Evolutionary conservation across 257 asterid genomes (phyloP).

Genomic region (Orobanche coerulescens): DNA sequence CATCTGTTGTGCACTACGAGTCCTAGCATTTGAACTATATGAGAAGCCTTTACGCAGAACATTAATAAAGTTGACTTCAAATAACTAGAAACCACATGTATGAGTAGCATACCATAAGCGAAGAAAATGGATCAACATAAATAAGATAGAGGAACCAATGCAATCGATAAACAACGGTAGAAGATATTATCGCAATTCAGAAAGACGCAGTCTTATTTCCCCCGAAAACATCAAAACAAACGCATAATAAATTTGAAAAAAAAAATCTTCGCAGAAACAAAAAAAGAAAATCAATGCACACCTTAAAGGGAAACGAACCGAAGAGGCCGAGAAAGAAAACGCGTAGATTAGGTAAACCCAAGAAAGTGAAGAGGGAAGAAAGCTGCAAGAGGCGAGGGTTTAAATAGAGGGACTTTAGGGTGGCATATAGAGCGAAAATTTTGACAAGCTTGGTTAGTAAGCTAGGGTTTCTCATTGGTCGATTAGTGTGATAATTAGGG

Average conservation of each 20-base stretch:
- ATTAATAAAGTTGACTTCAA: constrained; percentile 18
- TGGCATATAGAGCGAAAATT: constrained; percentile 15
- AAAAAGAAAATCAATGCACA: constrained; percentile 13
- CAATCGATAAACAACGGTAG: neutral
- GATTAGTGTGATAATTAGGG: too few species aligned
- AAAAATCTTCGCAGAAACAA: neutral
- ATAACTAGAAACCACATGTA: constrained; percentile 16
- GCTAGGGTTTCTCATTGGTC: constrained; percentile 22
- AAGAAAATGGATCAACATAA: constrained; percentile 1
- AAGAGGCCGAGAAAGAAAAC: constrained; percentile 16
- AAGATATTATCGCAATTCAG: neutral
- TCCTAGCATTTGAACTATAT: constrained; percentile 40
- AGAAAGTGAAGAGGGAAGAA: neutral
- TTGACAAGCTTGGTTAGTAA: constrained; percentile 16
- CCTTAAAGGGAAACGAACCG: constrained; percentile 31
- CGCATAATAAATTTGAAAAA: neutral
- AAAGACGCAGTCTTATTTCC: neutral
- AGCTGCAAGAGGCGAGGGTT: neutral
- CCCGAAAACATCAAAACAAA: constrained; percentile 1
- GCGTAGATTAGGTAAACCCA: neutral
- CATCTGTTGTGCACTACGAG: constrained; percentile 73
- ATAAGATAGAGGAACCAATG: neutral
- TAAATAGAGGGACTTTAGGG: constrained; percentile 13
- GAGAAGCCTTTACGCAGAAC: constrained; percentile 29
- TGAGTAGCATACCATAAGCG: neutral